Conservation (phyloP, 768 basidiomycete species). For the Boletales sp. region DNA sequence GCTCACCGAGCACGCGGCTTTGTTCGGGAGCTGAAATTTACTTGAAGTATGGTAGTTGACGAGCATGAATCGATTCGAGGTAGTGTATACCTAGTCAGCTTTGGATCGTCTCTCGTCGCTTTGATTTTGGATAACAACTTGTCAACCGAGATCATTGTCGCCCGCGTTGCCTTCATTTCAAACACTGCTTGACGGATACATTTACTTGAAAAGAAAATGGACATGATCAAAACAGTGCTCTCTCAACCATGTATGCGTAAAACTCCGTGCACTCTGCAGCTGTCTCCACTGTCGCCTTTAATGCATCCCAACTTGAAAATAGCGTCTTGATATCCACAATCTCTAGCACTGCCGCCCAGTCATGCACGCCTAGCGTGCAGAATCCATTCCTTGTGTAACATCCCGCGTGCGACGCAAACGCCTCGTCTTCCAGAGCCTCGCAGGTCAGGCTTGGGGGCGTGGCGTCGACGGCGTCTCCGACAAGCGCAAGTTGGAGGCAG, state of each 20-base stretch:
- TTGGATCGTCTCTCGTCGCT: too few relatives aligned
- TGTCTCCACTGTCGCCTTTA: conserved; percentile 11
- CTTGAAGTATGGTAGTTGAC: too few relatives aligned
- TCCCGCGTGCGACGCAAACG: conserved; percentile 39
- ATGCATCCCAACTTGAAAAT: conserved; percentile 15
- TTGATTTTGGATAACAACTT: too few relatives aligned
- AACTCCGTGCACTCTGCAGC: conserved; percentile 8
- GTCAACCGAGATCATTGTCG: too few relatives aligned
- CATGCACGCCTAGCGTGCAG: conserved; percentile 33
- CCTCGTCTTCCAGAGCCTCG: conserved; percentile 31
- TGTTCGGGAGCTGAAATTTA: too few relatives aligned
- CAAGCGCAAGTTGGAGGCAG: conserved; percentile 41
- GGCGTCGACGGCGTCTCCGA: conserved; percentile 31
- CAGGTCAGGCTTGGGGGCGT: conserved; percentile 25
- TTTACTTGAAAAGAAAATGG: too few relatives aligned
- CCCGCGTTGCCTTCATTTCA: too few relatives aligned
- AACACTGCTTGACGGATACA: too few relatives aligned
- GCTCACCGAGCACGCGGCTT: too few relatives aligned
- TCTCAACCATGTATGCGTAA: conserved; percentile 10
- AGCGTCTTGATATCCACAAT: conserved; percentile 22
- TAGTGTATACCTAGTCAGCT: too few relatives aligned
- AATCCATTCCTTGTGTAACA: conserved; percentile 43
- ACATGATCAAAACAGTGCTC: conserved; percentile 6
- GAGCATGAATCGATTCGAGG: too few relatives aligned
- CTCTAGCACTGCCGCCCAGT: conserved; percentile 37